Evolutionary conservation across 1,139 yeast species (phyloP), one percentile per base, ranked within the genome.

Genomic region (Arxiozyma bovina): DNA sequence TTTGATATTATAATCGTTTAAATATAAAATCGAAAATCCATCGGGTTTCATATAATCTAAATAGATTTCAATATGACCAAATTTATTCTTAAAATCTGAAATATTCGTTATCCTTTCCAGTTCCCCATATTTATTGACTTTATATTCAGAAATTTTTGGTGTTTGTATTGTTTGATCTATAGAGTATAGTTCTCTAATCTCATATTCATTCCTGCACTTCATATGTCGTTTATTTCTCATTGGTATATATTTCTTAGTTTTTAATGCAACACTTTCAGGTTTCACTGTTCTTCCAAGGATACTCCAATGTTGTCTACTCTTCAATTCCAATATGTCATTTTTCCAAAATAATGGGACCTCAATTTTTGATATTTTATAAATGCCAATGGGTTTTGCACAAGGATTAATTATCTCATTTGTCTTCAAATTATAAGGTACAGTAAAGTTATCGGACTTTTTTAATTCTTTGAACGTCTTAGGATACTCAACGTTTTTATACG

Each of bases 271-370:
- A 3, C 47, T 50, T 8, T 20, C 56, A n/a, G 21, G 15, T 22
- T 51, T 53, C 5, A 65, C 46, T 1, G 63, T 49, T 45, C 66
- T 54, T 1, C 69, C 68, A n/a, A 63, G 34, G 21, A 62, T 55
- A 6, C 55, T 52, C 69, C 69, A 65, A 53, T 62, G 67, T 44
- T 61, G 62, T 41, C 43, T 50, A 49, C 65, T 60, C 50, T 61
- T 63, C 41, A 65, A 48, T 17, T 54, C 27, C 17, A 60, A n/a
- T 1, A 65, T 53, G 41, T 60, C 62, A 15, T 50, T 52, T 46
- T 55, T 60, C 58, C 65, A 59, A 45, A 53, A 63, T 3, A 65
- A 44, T 1, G 54, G 50, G 27, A 56, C 58, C 9, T 43, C 34
- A 15, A 15, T 46, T 1, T 42, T 45, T 4, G 44, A 22, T 7